Percentiles rank a stretch among this genome's conserved stretches.
Conservation (phyloP, 179 eudicot genomes). For the Spinacia oleracea region DNA sequence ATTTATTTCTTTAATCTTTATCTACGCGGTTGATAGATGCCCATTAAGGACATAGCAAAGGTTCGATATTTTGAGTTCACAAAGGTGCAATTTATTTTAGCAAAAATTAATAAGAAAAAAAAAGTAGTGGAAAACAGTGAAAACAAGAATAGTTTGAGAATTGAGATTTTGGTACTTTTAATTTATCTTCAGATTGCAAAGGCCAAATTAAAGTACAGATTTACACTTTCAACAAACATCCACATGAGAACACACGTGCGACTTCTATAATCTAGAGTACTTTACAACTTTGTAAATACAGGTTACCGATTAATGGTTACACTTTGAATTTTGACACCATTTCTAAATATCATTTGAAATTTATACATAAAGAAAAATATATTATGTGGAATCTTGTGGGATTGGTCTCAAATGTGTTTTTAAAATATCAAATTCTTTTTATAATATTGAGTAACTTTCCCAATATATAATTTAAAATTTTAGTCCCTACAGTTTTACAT, state of each 20-base stretch:
- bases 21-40: constrained; percentile 11
- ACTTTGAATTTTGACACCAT: too few relatives aligned
- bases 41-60: constrained; percentile 10
- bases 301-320: too few relatives aligned
- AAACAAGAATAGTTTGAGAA: constrained; percentile 11
- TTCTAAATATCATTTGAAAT: too few relatives aligned
- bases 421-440: too few relatives aligned
- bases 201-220: not conserved
- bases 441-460: too few relatives aligned
- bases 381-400: too few relatives aligned
- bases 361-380: too few relatives aligned
- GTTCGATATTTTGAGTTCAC: constrained; percentile 28
- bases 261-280: not conserved
- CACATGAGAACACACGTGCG: constrained; percentile 11
- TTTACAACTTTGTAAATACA: not conserved
- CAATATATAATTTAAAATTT: too few relatives aligned
- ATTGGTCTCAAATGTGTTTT: too few relatives aligned
- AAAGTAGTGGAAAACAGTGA: constrained; percentile 6
- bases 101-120: not conserved
- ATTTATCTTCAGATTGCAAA: not conserved
- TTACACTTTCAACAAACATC: constrained; percentile 17
- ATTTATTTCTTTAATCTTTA: not conserved
- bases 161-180: not conserved
- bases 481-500: too few relatives aligned
- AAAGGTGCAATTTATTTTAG: not conserved